These are phyloP conservation scores for Cytospora paraplurivora DNA, from an alignment of 2,329 filamentous ascomycete genomes.

Conservation along the genomic window DNA sequence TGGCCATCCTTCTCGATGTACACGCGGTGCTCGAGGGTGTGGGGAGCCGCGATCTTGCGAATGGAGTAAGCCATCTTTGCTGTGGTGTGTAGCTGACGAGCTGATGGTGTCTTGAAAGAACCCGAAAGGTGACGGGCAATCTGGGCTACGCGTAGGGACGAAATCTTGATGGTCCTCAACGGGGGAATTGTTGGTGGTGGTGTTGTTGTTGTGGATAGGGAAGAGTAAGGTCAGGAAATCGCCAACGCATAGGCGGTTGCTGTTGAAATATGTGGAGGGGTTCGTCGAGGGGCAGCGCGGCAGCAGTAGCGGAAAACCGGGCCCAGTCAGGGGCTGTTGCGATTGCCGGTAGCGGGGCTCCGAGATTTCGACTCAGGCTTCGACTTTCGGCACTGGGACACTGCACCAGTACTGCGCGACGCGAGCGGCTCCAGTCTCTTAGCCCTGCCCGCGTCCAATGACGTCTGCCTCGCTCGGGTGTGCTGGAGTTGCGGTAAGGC, in stretches of 20 bases:
- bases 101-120: conserved; percentile 34
- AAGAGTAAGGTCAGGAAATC: conserved; percentile 15
- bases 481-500: conserved; percentile 10
- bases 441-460: not conserved
- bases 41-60: conserved; percentile 85
- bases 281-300: conserved; percentile 20
- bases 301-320: not conserved
- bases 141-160: conserved; percentile 54
- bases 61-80: conserved; percentile 59
- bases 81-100: not conserved
- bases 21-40: conserved; percentile 96
- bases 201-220: conserved; percentile 3
- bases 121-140: conserved; percentile 57
- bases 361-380: conserved; percentile 13
- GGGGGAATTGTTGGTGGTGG: conserved; percentile 26
- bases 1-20: conserved; percentile 98
- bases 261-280: conserved; percentile 24
- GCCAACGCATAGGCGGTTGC: conserved; percentile 15
- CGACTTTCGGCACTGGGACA: not conserved
- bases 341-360: conserved; percentile 24
- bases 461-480: not conserved
- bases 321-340: conserved; percentile 13
- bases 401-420: not conserved
- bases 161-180: conserved; percentile 44
- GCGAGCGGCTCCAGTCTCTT: conserved; percentile 4